phyloP scores from a whole-genome alignment of 768 basidiomycete species.

The Lyophyllum shimeji region DNA sequence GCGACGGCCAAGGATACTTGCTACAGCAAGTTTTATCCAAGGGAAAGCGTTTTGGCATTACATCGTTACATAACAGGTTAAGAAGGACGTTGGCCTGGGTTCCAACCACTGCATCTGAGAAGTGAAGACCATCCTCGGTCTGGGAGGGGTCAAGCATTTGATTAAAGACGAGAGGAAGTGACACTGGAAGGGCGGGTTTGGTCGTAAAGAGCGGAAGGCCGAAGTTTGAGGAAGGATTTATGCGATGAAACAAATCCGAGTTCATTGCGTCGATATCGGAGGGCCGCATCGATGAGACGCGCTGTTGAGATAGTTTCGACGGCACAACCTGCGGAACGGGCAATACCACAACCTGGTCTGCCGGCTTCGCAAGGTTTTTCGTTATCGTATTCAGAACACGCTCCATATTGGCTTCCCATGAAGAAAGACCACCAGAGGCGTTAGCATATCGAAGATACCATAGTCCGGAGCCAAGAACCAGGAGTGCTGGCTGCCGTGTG shows the following conservation, averaged over 20 bases:
- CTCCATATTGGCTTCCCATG: conserved; percentile 80
- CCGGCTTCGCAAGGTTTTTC: conserved; percentile 37
- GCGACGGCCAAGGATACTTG: conserved; percentile 65
- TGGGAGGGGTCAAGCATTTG: conserved; percentile 68
- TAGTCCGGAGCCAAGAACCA: conserved; percentile 83
- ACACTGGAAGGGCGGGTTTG: conserved; percentile 35
- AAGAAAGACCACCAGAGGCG: conserved; percentile 68
- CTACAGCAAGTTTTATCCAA: conserved; percentile 81
- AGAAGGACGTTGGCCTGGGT: conserved; percentile 77
- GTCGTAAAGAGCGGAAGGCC: conserved; percentile 26
- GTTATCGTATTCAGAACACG: conserved; percentile 52
- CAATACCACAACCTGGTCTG: conserved; percentile 75
- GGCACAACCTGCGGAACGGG: conserved; percentile 75
- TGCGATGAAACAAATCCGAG: conserved; percentile 73
- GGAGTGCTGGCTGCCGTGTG: conserved; percentile 50
- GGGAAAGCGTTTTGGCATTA: conserved; percentile 59
- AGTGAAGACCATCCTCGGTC: conserved; percentile 88
- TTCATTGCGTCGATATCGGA: conserved; percentile 93
- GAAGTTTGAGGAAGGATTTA: conserved; percentile 35
- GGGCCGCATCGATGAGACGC: conserved; percentile 67
- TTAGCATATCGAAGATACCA: conserved; percentile 85
- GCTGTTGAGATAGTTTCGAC: conserved; percentile 61
- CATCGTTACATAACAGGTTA: conserved; percentile 80
- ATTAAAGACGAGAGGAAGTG: conserved; percentile 81
- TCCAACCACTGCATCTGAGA: conserved; percentile 56